A percentile compares a stretch with the other conserved stretches of the same genome.
Evolutionary conservation across 2,329 filamentous ascomycete species (phyloP).

Genomic region (Rachicladosporium sp.): DNA sequence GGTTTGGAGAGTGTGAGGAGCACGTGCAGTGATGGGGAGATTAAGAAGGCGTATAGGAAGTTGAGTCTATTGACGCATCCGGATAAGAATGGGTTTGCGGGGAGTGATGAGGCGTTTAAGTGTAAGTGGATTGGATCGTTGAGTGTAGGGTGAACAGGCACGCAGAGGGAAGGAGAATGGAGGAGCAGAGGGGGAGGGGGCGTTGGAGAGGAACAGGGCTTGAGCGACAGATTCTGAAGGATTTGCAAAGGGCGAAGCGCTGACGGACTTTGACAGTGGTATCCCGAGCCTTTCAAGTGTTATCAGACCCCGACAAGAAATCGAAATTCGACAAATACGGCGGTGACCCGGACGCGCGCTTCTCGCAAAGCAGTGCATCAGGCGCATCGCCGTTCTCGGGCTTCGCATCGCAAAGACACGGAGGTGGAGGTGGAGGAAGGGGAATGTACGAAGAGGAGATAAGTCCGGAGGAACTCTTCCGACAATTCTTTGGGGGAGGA

Average conservation of each 20-base stretch:
- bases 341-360: conserved; percentile 82
- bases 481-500: conserved; percentile 83
- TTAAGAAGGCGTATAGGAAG: conserved; percentile 97
- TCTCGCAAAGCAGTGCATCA: conserved; percentile 43
- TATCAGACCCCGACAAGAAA: conserved; percentile 89
- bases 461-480: conserved; percentile 92
- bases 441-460: conserved; percentile 81
- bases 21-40: conserved; percentile 64
- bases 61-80: conserved; percentile 89
- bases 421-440: conserved; percentile 39
- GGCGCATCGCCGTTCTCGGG: conserved; percentile 52
- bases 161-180: neutral
- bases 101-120: conserved; percentile 97
- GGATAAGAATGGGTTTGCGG: conserved; percentile 94
- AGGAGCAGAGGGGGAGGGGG: too few species aligned
- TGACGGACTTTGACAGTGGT: conserved; percentile 48
- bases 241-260: neutral
- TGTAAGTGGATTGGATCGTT: conserved; percentile 33
- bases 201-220: neutral
- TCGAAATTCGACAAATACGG: conserved; percentile 79
- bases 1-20: conserved; percentile 53
- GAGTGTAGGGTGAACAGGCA: neutral
- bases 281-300: conserved; percentile 78
- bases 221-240: neutral
- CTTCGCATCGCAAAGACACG: conserved; percentile 39